Evolutionary conservation across 2,329 filamentous ascomycete species (phyloP).

Genomic region (Lachnellula hyalina): DNA sequence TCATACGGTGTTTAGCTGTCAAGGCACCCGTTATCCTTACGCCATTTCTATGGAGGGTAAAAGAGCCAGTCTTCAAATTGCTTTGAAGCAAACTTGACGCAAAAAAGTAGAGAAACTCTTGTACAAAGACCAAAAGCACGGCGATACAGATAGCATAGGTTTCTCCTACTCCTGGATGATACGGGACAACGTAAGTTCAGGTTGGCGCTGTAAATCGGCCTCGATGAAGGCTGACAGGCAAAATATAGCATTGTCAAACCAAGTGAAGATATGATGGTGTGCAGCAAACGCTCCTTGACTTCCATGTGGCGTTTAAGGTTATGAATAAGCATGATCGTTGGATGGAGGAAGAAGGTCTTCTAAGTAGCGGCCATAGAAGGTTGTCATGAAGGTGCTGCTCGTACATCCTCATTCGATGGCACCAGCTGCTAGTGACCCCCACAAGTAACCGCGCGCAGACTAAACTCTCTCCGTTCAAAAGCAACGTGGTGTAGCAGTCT

Average conservation of each 20-base stretch:
- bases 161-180: not conserved
- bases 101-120: not conserved
- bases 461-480: conserved; percentile 6
- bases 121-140: not conserved
- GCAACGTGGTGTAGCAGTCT: not conserved
- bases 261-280: not conserved
- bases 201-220: not conserved
- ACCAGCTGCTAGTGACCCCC: not conserved
- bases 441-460: conserved; percentile 20
- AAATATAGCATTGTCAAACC: not conserved
- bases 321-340: conserved; percentile 2
- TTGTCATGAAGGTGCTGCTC: conserved; percentile 3
- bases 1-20: too few relatives aligned
- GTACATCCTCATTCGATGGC: conserved; percentile 10
- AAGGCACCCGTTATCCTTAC: too few relatives aligned
- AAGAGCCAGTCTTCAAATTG: not conserved
- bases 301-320: conserved; percentile 7
- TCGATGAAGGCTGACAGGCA: not conserved
- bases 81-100: not conserved
- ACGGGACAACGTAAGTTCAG: not conserved
- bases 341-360: conserved; percentile 5
- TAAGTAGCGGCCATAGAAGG: conserved; percentile 2
- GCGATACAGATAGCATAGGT: not conserved
- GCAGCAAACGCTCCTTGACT: not conserved
- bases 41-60: not conserved